Evolutionary conservation across 495 filamentous ascomycete species (phyloP), one percentile per base, ranked within the genome.

Genomic region (Penicillium goetzii): DNA sequence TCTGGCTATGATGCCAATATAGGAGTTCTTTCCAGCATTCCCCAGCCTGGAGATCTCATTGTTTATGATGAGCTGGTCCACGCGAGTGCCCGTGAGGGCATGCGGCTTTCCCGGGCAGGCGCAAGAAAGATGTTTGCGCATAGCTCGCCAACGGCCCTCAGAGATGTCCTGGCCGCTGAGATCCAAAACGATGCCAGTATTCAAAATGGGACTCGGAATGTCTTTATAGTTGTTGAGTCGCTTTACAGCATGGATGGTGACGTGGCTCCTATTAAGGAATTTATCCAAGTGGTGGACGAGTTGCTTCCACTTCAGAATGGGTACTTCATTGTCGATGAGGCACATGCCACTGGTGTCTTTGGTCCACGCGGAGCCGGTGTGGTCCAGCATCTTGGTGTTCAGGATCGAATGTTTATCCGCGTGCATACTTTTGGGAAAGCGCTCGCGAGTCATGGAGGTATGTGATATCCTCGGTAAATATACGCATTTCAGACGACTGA

Each of bases 221-320:
- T 82, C 9, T 88, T 94, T 66, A 79, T 94, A 23, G 86, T 87
- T 1, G 78, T 93, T 0, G 91, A 95, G 68, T 82, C 83, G 2
- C 75, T 93, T n/a, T 95, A 95, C 71, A 91, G 88, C 59, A 95
- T 95, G 91, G 90, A 94, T 69, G 91, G 91, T 0, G 90, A 93
- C 73, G 68, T 91, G 10, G 84, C 83, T 11, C 89, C 89, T 0
- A 75, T 95, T 17, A 65, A 70, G 17, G 78, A 86, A 25, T 82
- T 93, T 38, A 78, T 90, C 2, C 67, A 76, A 8, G 66, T 83
- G 1, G 84, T 89, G 0, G 82, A 92, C 55, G 70, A 73, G 2
- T 63, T 85, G 6, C 76, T 92, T 0, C 85, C 86, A 7, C 45
- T 50, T 0, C 76, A 77, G 3, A 90, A 90, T 69, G 89, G 83